Percentiles rank a stretch among this genome's conserved stretches.
phyloP scores from a whole-genome alignment of 495 filamentous ascomycete genomes.

The Hypomontagnella submonticulosa region DNA sequence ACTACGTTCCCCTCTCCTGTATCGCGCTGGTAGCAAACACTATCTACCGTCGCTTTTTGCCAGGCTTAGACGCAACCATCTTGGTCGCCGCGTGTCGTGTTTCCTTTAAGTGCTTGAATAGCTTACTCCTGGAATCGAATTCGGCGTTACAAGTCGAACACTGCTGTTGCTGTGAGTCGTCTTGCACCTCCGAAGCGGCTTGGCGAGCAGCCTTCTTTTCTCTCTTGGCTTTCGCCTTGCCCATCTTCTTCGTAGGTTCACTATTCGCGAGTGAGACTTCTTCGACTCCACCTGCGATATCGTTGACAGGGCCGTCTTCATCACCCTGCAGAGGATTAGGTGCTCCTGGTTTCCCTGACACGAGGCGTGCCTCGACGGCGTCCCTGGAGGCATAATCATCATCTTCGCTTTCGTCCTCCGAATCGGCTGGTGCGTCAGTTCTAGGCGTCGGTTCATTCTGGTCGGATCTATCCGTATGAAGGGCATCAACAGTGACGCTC shows the following conservation, averaged over 20 bases:
- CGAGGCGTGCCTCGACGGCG: constrained; percentile 53
- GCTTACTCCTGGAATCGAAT: constrained; percentile 74
- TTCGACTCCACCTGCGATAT: constrained; percentile 26
- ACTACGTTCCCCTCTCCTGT: constrained; percentile 5
- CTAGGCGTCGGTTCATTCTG: constrained; percentile 12
- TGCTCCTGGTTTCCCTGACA: neutral
- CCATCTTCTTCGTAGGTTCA: constrained; percentile 64
- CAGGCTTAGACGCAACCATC: constrained; percentile 40
- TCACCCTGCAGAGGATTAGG: neutral
- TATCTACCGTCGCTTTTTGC: constrained; percentile 53
- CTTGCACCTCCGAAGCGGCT: constrained; percentile 54
- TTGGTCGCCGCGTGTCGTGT: constrained; percentile 67
- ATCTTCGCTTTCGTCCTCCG: constrained; percentile 44
- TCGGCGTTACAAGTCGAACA: constrained; percentile 70
- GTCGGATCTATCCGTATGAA: constrained; percentile 1
- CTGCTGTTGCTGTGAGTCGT: constrained; percentile 49
- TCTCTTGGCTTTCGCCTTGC: constrained; percentile 89
- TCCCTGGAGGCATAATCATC: constrained; percentile 59
- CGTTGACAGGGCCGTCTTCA: constrained; percentile 13
- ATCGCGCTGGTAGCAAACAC: constrained; percentile 3
- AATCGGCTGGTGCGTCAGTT: constrained; percentile 11
- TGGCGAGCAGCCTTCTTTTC: constrained; percentile 80
- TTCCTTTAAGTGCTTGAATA: constrained; percentile 80
- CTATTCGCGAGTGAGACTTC: constrained; percentile 22
- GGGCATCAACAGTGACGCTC: neutral